Percentiles rank a stretch among this genome's conserved stretches.
phyloP scores from a whole-genome alignment of 495 filamentous ascomycete genomes.

The Hyaloscypha finlandica region DNA sequence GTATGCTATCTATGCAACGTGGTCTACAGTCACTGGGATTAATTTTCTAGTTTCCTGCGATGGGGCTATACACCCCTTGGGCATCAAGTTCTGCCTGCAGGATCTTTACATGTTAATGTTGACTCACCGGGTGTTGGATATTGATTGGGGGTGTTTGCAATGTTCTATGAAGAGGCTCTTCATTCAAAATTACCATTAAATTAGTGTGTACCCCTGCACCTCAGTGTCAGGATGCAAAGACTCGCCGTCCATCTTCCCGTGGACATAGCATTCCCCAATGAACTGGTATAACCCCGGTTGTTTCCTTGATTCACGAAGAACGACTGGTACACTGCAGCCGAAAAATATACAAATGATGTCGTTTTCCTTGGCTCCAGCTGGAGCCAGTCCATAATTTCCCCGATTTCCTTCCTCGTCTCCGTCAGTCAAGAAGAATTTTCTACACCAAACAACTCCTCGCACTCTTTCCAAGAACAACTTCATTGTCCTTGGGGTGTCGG shows the following conservation, averaged over 20 bases:
- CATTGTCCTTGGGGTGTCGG: neutral
- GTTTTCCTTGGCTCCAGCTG: slow-evolving; percentile 20
- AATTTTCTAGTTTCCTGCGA: neutral
- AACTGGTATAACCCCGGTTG: neutral
- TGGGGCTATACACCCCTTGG: neutral
- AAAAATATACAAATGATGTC: slow-evolving; percentile 44
- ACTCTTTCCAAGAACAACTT: slow-evolving; percentile 8
- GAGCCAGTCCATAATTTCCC: slow-evolving; percentile 26
- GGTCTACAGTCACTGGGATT: neutral
- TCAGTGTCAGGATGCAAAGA: neutral
- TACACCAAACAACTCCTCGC: slow-evolving; percentile 12
- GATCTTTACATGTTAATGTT: too few relatives aligned
- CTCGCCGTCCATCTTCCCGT: slow-evolving; percentile 17
- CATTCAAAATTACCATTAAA: neutral
- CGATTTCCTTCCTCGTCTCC: neutral
- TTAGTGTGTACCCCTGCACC: neutral
- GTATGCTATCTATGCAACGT: neutral
- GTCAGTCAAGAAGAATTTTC: slow-evolving; percentile 8
- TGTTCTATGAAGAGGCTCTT: neutral
- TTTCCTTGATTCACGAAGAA: slow-evolving; percentile 29
- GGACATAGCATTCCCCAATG: slow-evolving; percentile 14
- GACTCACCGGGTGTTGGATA: neutral
- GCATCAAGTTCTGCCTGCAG: neutral
- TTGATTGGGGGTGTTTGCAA: neutral
- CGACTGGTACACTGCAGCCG: slow-evolving; percentile 46